Percentiles rank a stretch among this genome's conserved stretches.
Conservation (phyloP, 768 basidiomycete species). For the Pulveroboletus frians region DNA sequence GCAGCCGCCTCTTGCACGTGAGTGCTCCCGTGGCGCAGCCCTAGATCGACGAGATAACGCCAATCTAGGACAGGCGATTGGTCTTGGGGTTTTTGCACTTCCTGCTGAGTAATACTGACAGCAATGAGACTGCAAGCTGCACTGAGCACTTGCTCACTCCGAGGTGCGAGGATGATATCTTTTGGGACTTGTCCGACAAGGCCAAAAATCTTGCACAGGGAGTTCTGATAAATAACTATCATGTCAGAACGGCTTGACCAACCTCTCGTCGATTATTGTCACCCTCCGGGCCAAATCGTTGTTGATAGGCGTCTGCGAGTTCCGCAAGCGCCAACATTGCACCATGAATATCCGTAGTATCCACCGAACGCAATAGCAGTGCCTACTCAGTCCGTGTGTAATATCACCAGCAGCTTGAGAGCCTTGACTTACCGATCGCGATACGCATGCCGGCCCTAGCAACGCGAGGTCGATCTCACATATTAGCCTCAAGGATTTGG, state of each 20-base stretch:
- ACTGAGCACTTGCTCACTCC: conserved; percentile 66
- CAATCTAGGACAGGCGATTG: conserved; percentile 52
- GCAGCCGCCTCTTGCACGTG: conserved; percentile 77
- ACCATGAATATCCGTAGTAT: conserved; percentile 74
- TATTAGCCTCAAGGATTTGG: conserved; percentile 67
- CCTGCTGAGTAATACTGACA: conserved; percentile 52
- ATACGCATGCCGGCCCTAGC: conserved; percentile 47
- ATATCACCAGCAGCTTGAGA: conserved; percentile 5
- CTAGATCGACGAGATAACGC: conserved; percentile 63
- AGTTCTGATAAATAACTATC: conserved; percentile 1
- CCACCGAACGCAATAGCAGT: conserved; percentile 54
- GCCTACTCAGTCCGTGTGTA: conserved; percentile 36
- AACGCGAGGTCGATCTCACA: conserved; percentile 53
- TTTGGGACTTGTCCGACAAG: conserved; percentile 54
- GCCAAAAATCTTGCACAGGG: conserved; percentile 53
- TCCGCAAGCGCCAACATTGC: conserved; percentile 70
- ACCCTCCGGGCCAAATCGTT: conserved; percentile 26
- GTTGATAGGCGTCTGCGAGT: conserved; percentile 56
- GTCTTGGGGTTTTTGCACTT: conserved; percentile 38
- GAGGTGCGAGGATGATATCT: conserved; percentile 53
- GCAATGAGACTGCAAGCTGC: conserved; percentile 72
- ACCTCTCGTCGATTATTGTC: conserved; percentile 45
- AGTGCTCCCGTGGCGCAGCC: conserved; percentile 60
- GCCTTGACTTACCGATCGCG: conserved; percentile 47
- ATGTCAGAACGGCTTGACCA: conserved; percentile 2